Base-by-base conservation (phyloP, 1,284 basidiomycete species). In the Ceratobasidium theobromae region DNA sequence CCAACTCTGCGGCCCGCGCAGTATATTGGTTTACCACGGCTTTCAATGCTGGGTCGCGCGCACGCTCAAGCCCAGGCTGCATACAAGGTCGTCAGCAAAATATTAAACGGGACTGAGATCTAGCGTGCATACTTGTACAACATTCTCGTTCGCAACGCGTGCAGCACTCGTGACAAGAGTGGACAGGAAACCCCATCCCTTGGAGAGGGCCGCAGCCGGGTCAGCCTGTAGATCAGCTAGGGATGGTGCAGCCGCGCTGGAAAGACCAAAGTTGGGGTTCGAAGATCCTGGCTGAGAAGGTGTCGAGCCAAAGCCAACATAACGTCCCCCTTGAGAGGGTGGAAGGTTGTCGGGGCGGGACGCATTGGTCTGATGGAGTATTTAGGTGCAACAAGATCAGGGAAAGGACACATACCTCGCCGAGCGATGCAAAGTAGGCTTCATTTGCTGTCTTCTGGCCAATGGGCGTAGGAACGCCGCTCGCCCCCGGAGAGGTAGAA, bases 111-210 rank as follows among this genome's bases (percentile, higher is more conserved):
- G 35, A 8, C 35, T 6, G 35, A 38, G 35, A 8, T 38, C 8
- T 38, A 38, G 21, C 21, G 5, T 25, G 9, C 45, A 25, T 48
- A 48, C 45, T 73, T 92, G 89, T 58, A 93, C 86, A 32, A 93
- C 84, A 73, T 83, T 88, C 75, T 92, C 88, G 67, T 82, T 81
- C 35, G 94, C 87, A n/a, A 75, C 86, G 71, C 84, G 84, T 4
- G 86, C 82, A 18, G 90, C 91, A 53, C 87, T 88, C 1, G 78
- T 82, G 18, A 94, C 84, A 23, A 84, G 90, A 0, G 87, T 81
- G 41, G 88, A 87, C 71, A 94, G 85, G 45, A 93, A 76, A 16
- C 89, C 89, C 91, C 92, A 94, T 51, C 92, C 90, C 76, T 93
- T 93, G 73, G 83, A 84, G 6, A 94, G 76, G 0, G 92, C 91